These are phyloP conservation scores for Atalantia buxifolia DNA, from an alignment of 345 rosid genomes.

Conservation along the genomic window DNA sequence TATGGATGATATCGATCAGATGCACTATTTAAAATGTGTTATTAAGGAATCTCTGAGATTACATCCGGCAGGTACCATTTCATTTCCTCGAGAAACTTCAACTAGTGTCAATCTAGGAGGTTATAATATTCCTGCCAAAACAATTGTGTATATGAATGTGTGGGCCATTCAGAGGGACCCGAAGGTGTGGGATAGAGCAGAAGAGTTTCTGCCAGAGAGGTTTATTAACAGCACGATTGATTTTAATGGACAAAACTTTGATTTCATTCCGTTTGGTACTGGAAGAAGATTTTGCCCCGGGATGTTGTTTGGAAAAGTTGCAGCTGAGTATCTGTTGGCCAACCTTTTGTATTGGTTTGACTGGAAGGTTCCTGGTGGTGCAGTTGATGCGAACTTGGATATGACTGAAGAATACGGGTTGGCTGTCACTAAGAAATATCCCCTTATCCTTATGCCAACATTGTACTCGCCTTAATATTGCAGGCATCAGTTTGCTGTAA, in stretches of 20 bases:
- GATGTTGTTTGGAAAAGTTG: not conserved
- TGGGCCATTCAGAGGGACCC: constrained; percentile 17
- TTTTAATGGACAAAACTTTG: not conserved
- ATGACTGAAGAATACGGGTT: no score
- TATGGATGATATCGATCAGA: not conserved
- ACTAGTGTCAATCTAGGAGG: not conserved
- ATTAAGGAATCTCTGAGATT: constrained; percentile 8
- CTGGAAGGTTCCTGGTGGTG: no score
- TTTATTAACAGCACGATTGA: not conserved
- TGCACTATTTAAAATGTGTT: constrained; percentile 4
- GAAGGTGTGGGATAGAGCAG: not conserved
- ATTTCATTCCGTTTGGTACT: constrained; percentile 4
- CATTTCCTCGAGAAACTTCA: constrained; percentile 4
- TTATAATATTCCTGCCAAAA: constrained; percentile 5
- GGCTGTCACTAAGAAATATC: not conserved
- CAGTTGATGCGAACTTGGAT: no score
- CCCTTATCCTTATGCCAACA: not conserved
- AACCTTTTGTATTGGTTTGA: no score
- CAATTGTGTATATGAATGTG: not conserved
- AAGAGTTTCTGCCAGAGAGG: constrained; percentile 11
- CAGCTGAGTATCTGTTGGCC: no score
- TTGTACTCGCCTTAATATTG: not conserved
- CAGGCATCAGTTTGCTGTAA: not conserved
- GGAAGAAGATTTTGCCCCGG: constrained; percentile 14
- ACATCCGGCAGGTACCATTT: not conserved